Percentiles rank a stretch among this genome's conserved stretches.
These are phyloP conservation scores for Sphaerulina populicola DNA, from an alignment of 2,329 filamentous ascomycete species.

Conservation along the genomic window DNA sequence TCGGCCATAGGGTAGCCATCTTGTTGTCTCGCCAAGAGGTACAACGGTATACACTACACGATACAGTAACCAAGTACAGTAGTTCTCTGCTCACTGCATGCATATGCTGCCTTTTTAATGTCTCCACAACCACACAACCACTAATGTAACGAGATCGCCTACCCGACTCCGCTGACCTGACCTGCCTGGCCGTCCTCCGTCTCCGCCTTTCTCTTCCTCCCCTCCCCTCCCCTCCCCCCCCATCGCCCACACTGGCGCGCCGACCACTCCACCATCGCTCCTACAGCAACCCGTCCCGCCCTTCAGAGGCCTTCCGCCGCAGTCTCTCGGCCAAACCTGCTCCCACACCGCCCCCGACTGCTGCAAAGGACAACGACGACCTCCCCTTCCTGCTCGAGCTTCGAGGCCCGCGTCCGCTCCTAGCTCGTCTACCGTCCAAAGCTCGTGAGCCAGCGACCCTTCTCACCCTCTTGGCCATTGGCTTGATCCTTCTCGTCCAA, in stretches of 20 bases:
- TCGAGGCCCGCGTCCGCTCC: slow-evolving; percentile 14
- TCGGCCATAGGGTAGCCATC: no score
- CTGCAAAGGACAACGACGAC: slow-evolving; percentile 17
- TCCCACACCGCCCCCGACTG: slow-evolving; percentile 1
- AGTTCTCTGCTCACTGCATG: not conserved
- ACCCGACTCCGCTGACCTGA: no score
- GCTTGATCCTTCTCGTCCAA: slow-evolving; percentile 13
- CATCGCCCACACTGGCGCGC: slow-evolving; percentile 11
- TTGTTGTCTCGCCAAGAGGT: not conserved
- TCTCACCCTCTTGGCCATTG: slow-evolving; percentile 12
- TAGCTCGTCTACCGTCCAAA: slow-evolving; percentile 10
- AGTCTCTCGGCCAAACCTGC: slow-evolving; percentile 14
- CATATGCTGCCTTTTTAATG: no score
- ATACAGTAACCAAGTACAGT: no score
- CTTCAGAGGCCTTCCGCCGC: slow-evolving; percentile 14
- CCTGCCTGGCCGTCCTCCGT: not conserved
- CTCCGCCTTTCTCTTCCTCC: not conserved
- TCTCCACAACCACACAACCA: no score
- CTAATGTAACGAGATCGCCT: no score
- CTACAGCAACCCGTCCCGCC: slow-evolving; percentile 19
- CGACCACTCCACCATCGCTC: slow-evolving; percentile 15
- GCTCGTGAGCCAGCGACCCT: slow-evolving; percentile 11
- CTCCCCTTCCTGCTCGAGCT: slow-evolving; percentile 29
- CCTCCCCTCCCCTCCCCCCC: no score
- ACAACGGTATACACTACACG: no score